phyloP scores from a whole-genome alignment of 2,329 filamentous ascomycete species.

The Colletotrichum sp. region DNA sequence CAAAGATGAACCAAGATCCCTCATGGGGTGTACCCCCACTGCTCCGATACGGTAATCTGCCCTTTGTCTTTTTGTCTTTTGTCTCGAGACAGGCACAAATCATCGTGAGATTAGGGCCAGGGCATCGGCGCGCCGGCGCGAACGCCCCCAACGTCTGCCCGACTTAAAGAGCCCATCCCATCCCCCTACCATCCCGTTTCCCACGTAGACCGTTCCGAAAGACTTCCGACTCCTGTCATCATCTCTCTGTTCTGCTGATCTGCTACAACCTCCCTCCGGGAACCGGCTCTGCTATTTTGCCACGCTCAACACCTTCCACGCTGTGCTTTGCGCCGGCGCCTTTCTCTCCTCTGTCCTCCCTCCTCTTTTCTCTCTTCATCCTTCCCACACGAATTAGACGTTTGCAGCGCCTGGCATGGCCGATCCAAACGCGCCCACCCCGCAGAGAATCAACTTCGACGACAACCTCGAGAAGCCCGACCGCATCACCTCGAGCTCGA shows the following conservation, averaged over 20 bases:
- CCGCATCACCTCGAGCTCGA: constrained; percentile 4
- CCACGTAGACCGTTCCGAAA: not conserved
- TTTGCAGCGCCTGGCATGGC: not conserved
- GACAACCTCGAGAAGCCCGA: constrained; percentile 11
- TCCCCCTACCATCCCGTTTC: not conserved
- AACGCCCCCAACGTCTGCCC: not conserved
- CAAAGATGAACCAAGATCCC: not conserved
- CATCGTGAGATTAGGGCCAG: constrained; percentile 19
- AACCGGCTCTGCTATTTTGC: not conserved
- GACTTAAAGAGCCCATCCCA: not conserved
- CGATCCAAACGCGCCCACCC: not conserved
- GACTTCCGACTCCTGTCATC: not conserved
- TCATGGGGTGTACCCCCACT: constrained; percentile 2
- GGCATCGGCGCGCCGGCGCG: not conserved
- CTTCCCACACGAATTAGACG: not conserved
- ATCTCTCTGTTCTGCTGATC: not conserved
- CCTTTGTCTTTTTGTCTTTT: not conserved
- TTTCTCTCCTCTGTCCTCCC: not conserved
- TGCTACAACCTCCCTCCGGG: not conserved
- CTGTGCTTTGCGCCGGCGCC: constrained; percentile 6
- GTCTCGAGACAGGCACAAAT: not conserved
- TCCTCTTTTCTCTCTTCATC: not conserved
- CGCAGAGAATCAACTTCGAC: constrained; percentile 12
- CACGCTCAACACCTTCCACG: not conserved
- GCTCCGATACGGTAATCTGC: not conserved